A percentile compares a stretch with the other conserved stretches of the same genome.
phyloP scores from a whole-genome alignment of 495 filamentous ascomycete species.

The Glutinoglossum americanum region DNA sequence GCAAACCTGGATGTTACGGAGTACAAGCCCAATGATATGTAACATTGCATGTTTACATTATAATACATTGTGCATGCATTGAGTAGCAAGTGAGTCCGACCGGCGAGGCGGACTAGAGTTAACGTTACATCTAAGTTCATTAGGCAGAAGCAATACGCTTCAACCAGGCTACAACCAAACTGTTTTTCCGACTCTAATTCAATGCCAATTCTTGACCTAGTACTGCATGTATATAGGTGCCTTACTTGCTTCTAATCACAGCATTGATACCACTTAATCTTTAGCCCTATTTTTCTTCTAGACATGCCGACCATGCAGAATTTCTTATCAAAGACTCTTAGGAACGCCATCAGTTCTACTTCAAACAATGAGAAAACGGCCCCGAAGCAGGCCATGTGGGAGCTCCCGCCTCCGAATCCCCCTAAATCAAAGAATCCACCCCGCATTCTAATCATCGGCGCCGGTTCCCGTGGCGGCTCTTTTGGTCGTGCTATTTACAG shows the following conservation, averaged over 20 bases:
- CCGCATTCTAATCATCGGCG: constrained; percentile 61
- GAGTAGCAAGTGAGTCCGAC: too few species aligned
- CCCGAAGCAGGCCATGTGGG: background rate
- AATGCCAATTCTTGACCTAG: too few species aligned
- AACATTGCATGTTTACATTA: background rate
- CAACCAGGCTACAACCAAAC: background rate
- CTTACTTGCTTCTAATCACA: background rate
- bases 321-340: background rate
- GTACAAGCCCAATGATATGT: background rate
- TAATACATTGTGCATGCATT: too few species aligned
- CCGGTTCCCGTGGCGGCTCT: constrained; percentile 59
- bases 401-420: background rate
- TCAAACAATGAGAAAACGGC: background rate
- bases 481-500: constrained; percentile 44
- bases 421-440: constrained; percentile 9
- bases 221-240: too few species aligned
- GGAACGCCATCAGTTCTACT: background rate
- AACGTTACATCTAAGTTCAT: too few species aligned
- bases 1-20: background rate
- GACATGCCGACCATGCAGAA: background rate
- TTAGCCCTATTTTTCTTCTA: background rate
- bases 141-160: too few species aligned
- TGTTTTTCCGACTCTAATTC: too few species aligned
- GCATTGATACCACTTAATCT: background rate
- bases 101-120: too few species aligned